Base-by-base conservation (phyloP, 2,329 filamentous ascomycete species). In the Iodosphaeria phyllophila region DNA sequence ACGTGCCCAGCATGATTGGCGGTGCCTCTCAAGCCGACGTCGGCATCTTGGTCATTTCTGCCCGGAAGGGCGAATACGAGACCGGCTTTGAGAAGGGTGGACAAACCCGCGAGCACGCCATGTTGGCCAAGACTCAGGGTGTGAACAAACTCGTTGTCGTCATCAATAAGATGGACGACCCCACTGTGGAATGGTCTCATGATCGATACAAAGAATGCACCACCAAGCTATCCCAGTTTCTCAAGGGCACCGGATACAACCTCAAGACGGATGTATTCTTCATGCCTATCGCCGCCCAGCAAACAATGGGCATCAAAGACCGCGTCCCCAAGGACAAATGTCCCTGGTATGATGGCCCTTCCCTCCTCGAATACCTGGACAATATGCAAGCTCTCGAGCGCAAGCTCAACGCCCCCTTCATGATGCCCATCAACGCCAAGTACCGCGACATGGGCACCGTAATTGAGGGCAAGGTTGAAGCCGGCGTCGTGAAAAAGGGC, bases 101-200 rank as follows among this genome's bases (percentile, higher is more conserved):
- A 18, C 89, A 98, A 52, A 98, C 89, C 27, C 71, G 89, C 47
- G 89, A 98, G 65, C 86, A 95, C 53, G 89, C 91, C 28, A 82
- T 98, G 61, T 64, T 98, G 46, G 91, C 91, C 38, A 92, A 95
- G 58, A 98, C 91, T 1, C 86, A 92, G 48, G 89, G 89, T 53
- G 89, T 98, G 31, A 92, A 92, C 64, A 93, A 93, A 57, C 65
- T 98, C 28, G 63, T 95, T 22, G 74, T 98, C 16, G 89, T 67
- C 26, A 84, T 93, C 47, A 98, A 98, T 69, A 98, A 98, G 64
- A 98, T 98, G 91, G 89, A 98, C 46, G 89, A 98, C 47, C 61
- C 75, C 8, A 98, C 89, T 3, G 91, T 98, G 25, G 70, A 92
- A 44, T 98, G 91, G 91, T 89, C 78, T 27, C 71, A 93, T 40